Evolutionary conservation across 2,329 filamentous ascomycete genomes (phyloP), one percentile per base, ranked within the genome.

Genomic region (Zasmidium citrigriseum): DNA sequence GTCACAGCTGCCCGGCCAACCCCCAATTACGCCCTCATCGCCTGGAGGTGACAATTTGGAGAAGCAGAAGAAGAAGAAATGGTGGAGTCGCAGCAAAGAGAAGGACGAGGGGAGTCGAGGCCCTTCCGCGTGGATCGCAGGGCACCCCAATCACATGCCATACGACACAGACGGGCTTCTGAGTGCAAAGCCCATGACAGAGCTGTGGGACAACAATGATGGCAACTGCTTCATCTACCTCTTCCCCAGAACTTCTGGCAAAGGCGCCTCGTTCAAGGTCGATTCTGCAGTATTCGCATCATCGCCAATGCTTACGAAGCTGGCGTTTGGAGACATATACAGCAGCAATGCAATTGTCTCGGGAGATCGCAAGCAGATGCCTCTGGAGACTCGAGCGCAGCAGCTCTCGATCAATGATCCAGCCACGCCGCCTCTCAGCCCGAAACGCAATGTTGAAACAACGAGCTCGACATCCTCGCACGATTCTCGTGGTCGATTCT

Each of bases 221-320:
- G 85, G 82, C n/a, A 84, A 87, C 68, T 86, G 84, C 14, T 79
- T 81, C 60, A 78, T 88, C n/a, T 84, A 87, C 65, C 76, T 88
- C 14, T 87, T 85, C 65, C 83, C 85, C 1, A 77, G 81, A 45
- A 81, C 76, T 16, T 82, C 83, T 20, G 80, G 79, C 54, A 81
- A 80, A 67, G 78, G 83, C 4, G 77, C 86, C 9, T 86, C 84
- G 2, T 87, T 88, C 76, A 83, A 81, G 59, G 75, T 88, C 55
- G 79, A 86, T 67, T 86, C 84, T 2, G 77, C 81, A 3, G 75
- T 84, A 24, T 84, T 87, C 63, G 78, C 80, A 24, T 80, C 83
- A 25, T 87, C 85, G 4, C 77, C 78, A 1, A 76, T 78, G 41
- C 75, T 87, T 64, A 85, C 80, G 2, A 79, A 78, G 50, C 73